These are phyloP conservation scores for Nigrograna mackinnonii DNA, from an alignment of 2,329 filamentous ascomycete genomes.

Conservation along the genomic window DNA sequence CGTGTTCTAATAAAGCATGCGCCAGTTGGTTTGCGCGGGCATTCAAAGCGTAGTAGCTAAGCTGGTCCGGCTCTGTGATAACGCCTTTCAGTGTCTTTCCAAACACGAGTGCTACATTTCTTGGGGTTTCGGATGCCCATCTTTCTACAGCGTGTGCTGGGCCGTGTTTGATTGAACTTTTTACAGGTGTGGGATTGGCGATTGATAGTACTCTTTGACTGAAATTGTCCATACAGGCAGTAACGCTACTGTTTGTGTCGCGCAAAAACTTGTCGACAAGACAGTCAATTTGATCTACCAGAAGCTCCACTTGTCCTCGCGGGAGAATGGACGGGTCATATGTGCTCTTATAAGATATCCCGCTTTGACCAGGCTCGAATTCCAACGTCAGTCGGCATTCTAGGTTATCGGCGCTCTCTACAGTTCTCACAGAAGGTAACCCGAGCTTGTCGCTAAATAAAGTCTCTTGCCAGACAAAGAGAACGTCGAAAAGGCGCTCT, in stretches of 20 bases:
- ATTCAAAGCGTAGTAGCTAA: slow-evolving; percentile 71
- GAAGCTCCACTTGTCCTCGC: slow-evolving; percentile 54
- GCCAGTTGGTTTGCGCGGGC: slow-evolving; percentile 66
- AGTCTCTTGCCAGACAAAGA: slow-evolving; percentile 86
- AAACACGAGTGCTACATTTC: slow-evolving; percentile 68
- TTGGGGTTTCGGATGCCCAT: slow-evolving; percentile 53
- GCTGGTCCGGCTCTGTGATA: slow-evolving; percentile 37
- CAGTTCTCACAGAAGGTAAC: slow-evolving; percentile 53
- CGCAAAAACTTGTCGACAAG: slow-evolving; percentile 52
- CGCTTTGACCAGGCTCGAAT: slow-evolving; percentile 63
- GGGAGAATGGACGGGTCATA: slow-evolving; percentile 61
- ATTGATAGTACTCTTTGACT: slow-evolving; percentile 39
- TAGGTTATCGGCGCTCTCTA: slow-evolving; percentile 68
- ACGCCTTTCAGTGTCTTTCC: slow-evolving; percentile 48
- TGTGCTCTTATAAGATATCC: slow-evolving; percentile 57
- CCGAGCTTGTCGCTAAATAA: slow-evolving; percentile 42
- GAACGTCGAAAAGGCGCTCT: slow-evolving; percentile 70
- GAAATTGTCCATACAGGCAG: slow-evolving; percentile 26
- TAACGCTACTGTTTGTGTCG: slow-evolving; percentile 35
- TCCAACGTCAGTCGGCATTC: slow-evolving; percentile 80
- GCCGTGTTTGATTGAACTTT: slow-evolving; percentile 21
- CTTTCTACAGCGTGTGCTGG: slow-evolving; percentile 56
- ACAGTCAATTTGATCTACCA: slow-evolving; percentile 65
- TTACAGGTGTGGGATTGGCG: slow-evolving; percentile 41
- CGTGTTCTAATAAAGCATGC: slow-evolving; percentile 53